Evolutionary conservation across 1,139 yeast genomes (phyloP).

Genomic region (Hyphopichia fennica): DNA sequence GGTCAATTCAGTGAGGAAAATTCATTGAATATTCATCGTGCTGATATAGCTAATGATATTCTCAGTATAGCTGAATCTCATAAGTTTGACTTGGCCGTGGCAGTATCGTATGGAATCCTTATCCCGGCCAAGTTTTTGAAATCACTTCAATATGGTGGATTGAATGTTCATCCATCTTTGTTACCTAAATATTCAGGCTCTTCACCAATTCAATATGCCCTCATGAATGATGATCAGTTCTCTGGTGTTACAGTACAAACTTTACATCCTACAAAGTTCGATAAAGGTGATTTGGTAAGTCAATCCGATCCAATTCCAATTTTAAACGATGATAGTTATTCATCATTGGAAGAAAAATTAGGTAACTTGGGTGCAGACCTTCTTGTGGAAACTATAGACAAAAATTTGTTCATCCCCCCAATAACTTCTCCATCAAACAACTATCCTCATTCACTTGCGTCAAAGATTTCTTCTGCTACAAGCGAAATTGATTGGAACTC

Average conservation of each 20-base stretch:
- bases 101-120: constrained; percentile 85
- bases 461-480: constrained; percentile 47
- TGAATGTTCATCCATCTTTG: constrained; percentile 91
- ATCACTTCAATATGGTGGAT: constrained; percentile 58
- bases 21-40: constrained; percentile 47
- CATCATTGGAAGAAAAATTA: constrained; percentile 44
- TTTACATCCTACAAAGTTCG: constrained; percentile 83
- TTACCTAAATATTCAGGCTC: constrained; percentile 85
- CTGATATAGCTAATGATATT: constrained; percentile 62
- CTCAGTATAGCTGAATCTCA: constrained; percentile 17
- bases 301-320: constrained; percentile 52
- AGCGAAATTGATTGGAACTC: constrained; percentile 47
- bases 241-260: constrained; percentile 94
- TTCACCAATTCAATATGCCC: constrained; percentile 82
- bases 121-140: constrained; percentile 64
- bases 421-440: constrained; percentile 12
- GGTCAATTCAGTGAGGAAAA: constrained; percentile 38
- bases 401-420: constrained; percentile 24
- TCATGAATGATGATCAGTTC: constrained; percentile 57
- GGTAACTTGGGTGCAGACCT: constrained; percentile 62
- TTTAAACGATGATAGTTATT: constrained; percentile 39
- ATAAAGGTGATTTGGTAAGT: constrained; percentile 68
- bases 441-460: constrained; percentile 54
- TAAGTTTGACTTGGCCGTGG: constrained; percentile 65
- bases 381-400: constrained; percentile 44